Conservation (phyloP, 2,329 filamentous ascomycete species). For the Curvularia lunata region DNA sequence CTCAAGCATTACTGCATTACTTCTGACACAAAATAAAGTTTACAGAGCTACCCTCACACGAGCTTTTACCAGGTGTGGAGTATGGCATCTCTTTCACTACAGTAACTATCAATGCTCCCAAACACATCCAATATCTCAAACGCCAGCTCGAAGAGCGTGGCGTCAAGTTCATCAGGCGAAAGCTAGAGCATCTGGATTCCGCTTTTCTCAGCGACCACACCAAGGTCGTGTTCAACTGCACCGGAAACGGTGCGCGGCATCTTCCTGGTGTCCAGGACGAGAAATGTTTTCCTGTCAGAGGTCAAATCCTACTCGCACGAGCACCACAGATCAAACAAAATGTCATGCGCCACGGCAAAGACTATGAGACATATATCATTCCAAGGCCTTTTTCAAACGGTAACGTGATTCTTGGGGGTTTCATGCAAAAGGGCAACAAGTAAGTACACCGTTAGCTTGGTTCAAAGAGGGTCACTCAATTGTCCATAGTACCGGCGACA, state of each 20-base stretch:
- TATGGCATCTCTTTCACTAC: conserved; percentile 27
- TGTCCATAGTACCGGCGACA: conserved; percentile 21
- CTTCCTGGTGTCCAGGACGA: conserved; percentile 21
- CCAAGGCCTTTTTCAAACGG: conserved; percentile 28
- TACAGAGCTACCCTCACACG: conserved; percentile 14
- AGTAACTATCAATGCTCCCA: conserved; percentile 26
- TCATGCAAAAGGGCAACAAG: conserved; percentile 27
- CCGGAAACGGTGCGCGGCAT: conserved; percentile 22
- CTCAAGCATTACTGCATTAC: neutral
- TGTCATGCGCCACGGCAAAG: conserved; percentile 29
- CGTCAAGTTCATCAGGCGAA: conserved; percentile 19
- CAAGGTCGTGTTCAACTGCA: conserved; percentile 28
- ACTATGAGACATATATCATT: conserved; percentile 31
- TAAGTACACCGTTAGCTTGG: conserved; percentile 1
- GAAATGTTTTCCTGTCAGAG: conserved; percentile 24
- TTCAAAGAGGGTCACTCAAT: neutral
- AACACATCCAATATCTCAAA: conserved; percentile 23
- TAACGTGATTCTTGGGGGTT: conserved; percentile 28
- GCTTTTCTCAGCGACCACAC: conserved; percentile 20
- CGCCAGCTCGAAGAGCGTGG: conserved; percentile 15
- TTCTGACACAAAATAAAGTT: conserved; percentile 13
- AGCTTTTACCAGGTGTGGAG: conserved; percentile 21
- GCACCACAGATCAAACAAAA: conserved; percentile 23
- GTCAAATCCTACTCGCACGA: conserved; percentile 25
- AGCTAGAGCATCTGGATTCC: conserved; percentile 16